These are phyloP conservation scores for Vigna angularis DNA, from an alignment of 306 rosid genomes.

Conservation along the genomic window DNA sequence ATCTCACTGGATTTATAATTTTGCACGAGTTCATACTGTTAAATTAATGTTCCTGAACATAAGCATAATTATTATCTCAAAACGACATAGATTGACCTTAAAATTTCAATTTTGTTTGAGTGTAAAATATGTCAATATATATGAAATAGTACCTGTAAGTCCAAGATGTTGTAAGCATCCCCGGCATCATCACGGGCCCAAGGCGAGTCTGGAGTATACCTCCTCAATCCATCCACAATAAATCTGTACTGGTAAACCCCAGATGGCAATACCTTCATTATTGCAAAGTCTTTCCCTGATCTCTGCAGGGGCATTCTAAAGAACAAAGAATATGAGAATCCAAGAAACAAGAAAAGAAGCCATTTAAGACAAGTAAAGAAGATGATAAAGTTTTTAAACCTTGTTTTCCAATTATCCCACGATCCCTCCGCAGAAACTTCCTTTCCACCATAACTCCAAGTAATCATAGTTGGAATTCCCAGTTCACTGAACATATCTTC, in stretches of 20 bases:
- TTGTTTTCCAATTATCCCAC: conserved; percentile 97
- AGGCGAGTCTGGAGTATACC: conserved; percentile 72
- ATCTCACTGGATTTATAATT: neutral
- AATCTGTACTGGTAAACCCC: conserved; percentile 92
- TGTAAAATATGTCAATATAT: neutral
- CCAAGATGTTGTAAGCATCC: conserved; percentile 71
- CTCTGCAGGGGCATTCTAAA: conserved; percentile 74
- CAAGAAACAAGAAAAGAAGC: neutral
- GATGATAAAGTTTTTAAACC: conserved; percentile 51
- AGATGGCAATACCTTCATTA: conserved; percentile 84
- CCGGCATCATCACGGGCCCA: conserved; percentile 75
- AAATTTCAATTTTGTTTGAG: conserved; percentile 7
- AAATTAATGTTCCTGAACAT: neutral
- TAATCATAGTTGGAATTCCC: conserved; percentile 87
- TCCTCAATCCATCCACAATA: conserved; percentile 83
- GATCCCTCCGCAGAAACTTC: conserved; percentile 95
- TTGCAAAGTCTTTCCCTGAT: conserved; percentile 85
- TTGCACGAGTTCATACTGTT: neutral
- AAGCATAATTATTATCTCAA: neutral
- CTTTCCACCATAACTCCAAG: conserved; percentile 88
- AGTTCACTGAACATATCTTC: conserved; percentile 69
- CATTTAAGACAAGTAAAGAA: conserved; percentile 18
- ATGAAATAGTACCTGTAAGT: conserved; percentile 69
- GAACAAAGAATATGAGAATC: conserved; percentile 35
- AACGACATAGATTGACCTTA: neutral